phyloP scores from a whole-genome alignment of 805 yeast species.

The Lipomyces spencermartinsiae region DNA sequence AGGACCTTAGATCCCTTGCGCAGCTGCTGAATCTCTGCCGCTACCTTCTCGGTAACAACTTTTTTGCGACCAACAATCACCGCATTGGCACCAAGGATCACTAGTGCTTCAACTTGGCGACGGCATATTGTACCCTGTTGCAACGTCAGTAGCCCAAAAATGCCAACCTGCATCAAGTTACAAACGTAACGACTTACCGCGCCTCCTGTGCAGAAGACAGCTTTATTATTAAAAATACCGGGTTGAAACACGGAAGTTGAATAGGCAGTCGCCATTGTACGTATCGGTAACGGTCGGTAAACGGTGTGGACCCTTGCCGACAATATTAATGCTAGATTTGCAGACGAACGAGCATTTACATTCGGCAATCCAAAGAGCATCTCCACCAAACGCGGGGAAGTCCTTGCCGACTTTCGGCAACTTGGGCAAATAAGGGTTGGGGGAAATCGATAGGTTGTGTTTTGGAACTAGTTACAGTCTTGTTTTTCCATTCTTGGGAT shows the following conservation, averaged over 20 bases:
- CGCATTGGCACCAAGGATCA: conserved; percentile 83
- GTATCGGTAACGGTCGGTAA: no score
- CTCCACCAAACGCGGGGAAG: no score
- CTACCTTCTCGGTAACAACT: conserved; percentile 70
- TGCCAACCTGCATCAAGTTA: background rate
- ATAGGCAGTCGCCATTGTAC: conserved; percentile 1
- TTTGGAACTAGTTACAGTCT: no score
- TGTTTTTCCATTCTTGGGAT: no score
- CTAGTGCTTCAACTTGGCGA: conserved; percentile 85
- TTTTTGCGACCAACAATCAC: conserved; percentile 81
- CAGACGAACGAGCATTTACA: no score
- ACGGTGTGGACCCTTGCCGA: no score
- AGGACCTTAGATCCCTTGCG: conserved; percentile 69
- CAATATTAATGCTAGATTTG: no score
- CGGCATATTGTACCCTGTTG: conserved; percentile 84
- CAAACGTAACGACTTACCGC: conserved; percentile 55
- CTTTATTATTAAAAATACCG: conserved; percentile 79
- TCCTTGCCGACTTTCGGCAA: no score
- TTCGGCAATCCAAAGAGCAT: no score
- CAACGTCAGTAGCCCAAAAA: background rate
- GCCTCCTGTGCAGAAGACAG: conserved; percentile 92
- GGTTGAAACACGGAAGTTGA: conserved; percentile 50
- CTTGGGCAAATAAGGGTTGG: no score
- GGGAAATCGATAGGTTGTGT: no score
- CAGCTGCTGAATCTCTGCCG: conserved; percentile 64